Evolutionary conservation across 192 early-diverging fungal genomes (phyloP).

Genomic region (Coemansia sp.): DNA sequence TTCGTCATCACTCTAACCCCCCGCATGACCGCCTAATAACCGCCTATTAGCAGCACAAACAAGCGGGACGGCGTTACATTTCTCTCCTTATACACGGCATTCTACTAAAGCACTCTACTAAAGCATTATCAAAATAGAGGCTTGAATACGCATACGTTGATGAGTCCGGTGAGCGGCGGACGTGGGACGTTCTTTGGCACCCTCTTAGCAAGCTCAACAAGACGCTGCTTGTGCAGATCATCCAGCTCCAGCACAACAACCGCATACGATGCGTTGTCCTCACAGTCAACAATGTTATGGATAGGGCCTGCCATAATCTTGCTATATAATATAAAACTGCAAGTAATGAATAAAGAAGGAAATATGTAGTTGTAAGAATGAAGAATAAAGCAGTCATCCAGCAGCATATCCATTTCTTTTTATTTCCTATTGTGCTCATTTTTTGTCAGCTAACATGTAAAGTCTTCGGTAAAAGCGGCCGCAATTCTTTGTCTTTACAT

Average conservation of each 20-base stretch:
- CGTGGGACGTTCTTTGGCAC: slow-evolving; percentile 5
- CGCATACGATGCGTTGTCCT: background rate
- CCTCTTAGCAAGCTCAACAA: slow-evolving; percentile 5
- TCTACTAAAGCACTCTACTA: background rate
- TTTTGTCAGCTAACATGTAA: too few species aligned
- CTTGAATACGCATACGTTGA: background rate
- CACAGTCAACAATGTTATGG: background rate
- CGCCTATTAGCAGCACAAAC: too few species aligned
- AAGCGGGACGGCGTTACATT: too few species aligned
- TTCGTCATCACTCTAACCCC: too few species aligned
- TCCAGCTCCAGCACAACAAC: background rate
- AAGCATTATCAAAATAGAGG: background rate
- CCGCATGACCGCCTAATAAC: too few species aligned
- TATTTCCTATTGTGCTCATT: too few species aligned
- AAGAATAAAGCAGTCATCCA: background rate
- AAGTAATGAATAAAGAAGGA: background rate
- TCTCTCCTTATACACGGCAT: background rate
- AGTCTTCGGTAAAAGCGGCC: too few species aligned
- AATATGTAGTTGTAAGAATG: background rate
- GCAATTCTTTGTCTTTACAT: too few species aligned
- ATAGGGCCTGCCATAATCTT: background rate
- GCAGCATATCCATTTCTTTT: too few species aligned
- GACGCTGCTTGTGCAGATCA: background rate
- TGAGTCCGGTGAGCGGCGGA: background rate
- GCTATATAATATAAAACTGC: background rate